Base-by-base conservation (phyloP, 257 asterid species). In the Lantana camara region DNA sequence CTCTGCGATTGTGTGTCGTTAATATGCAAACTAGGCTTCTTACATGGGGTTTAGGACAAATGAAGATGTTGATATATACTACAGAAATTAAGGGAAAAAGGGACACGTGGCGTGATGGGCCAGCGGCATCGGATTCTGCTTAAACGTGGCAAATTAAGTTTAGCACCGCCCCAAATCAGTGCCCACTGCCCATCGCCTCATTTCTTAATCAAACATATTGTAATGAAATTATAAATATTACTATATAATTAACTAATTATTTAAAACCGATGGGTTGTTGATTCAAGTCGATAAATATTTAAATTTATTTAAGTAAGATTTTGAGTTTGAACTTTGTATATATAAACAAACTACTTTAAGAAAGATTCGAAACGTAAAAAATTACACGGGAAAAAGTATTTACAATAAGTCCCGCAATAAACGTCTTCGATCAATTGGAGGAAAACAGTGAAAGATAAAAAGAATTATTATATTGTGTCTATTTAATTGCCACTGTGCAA, bases 91-190 rank as follows among this genome's bases (percentile, higher is more conserved):
- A 44, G 15, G 22, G 3, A 16, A 5, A 45, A 7, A 0, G 7
- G 14, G 73, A 71, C 85, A 83, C 86, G 88, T 83, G 90, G 80
- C 60, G 27, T 5, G 13, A 45, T 1, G 24, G 2, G 34, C 20
- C 30, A 10, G 58, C 12, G 67, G 83, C 64, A 78, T 73, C 77
- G n/a, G 72, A 70, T 85, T 71, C 77, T 67, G 70, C 63, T 34
- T 66, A 14, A 68, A 48, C 69, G 75, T 72, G 88, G 77, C 62
- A 62, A 63, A 51, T 62, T 62, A 64, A 61, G 80, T 76, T 60
- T 60, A 29, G 72, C 86, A 82, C 89, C 89, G 87, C 24, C 87
- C 84, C 48, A 27, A 44, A n/a, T n/a, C n/a, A n/a, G n/a, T n/a
- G n/a, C n/a, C 69, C 72, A 34, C 44, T 64, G 9, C 40, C 60